These are phyloP conservation scores for Chloropicon primus DNA, from an alignment of 139 green algal species.

Conservation along the genomic window DNA sequence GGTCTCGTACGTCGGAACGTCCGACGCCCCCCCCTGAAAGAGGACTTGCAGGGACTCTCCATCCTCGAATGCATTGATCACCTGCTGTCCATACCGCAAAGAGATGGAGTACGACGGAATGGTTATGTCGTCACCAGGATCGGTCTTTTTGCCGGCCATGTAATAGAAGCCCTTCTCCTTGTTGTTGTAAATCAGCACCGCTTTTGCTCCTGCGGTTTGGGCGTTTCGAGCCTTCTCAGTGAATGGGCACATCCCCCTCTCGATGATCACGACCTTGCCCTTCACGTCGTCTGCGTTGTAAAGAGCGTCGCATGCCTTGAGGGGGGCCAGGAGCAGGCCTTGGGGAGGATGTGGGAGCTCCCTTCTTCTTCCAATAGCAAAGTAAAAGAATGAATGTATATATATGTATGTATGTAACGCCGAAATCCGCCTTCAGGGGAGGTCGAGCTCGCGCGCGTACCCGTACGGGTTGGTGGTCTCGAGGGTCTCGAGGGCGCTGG, in stretches of 20 bases:
- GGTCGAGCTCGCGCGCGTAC: background rate
- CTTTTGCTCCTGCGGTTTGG: slow-evolving; percentile 41
- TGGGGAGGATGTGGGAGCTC: too few species aligned
- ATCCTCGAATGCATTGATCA: background rate
- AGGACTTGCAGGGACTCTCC: background rate
- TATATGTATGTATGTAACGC: background rate
- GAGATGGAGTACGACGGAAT: background rate
- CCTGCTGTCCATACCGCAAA: background rate
- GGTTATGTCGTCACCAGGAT: slow-evolving; percentile 27
- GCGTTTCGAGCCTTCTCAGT: slow-evolving; percentile 41
- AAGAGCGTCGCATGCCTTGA: background rate
- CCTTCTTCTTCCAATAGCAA: too few species aligned
- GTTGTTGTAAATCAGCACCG: slow-evolving; percentile 57
- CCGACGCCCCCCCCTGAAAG: background rate
- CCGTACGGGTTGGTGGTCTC: background rate
- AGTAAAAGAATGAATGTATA: background rate
- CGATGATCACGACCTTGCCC: slow-evolving; percentile 38
- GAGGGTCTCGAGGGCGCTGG: background rate
- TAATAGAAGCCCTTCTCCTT: background rate
- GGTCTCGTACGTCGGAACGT: slow-evolving; percentile 33
- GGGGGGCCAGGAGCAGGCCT: too few species aligned
- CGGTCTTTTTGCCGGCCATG: slow-evolving; percentile 3
- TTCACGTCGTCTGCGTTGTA: slow-evolving; percentile 4
- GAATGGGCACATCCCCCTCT: slow-evolving; percentile 55
- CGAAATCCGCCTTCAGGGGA: background rate